phyloP scores from a whole-genome alignment of 78 protist species.

The Thecamonas trahens region DNA sequence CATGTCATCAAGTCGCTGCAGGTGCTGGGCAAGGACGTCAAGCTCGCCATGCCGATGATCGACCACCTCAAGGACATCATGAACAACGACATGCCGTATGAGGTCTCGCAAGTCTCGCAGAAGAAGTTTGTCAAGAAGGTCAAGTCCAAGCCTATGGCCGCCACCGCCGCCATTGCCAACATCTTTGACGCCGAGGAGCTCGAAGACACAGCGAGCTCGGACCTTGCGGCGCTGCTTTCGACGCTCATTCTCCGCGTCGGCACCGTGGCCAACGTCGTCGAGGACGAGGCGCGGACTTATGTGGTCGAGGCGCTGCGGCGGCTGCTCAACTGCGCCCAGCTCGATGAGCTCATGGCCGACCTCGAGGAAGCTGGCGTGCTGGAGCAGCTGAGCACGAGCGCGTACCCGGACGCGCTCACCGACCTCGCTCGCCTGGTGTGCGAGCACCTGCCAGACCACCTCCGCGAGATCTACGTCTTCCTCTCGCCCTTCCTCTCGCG shows the following conservation, averaged over 20 bases:
- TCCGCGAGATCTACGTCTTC: constrained; percentile 17
- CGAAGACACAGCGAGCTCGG: constrained; percentile 14
- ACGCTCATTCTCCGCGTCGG: no score
- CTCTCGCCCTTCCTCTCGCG: constrained; percentile 31
- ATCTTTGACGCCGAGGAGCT: neutral
- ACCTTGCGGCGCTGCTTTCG: constrained; percentile 24
- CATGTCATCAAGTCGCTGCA: constrained; percentile 45
- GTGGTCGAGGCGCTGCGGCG: constrained; percentile 33
- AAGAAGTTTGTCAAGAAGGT: constrained; percentile 29
- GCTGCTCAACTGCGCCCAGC: constrained; percentile 33
- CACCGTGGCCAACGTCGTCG: no score
- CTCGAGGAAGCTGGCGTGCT: constrained; percentile 27
- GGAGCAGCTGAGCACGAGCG: neutral
- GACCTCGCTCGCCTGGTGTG: neutral
- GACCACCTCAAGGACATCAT: constrained; percentile 36
- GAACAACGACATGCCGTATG: constrained; percentile 44
- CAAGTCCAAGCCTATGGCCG: neutral
- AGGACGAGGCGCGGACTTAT: no score
- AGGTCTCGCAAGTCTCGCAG: constrained; percentile 43
- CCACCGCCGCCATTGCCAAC: neutral
- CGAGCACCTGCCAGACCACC: constrained; percentile 31
- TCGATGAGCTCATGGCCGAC: neutral
- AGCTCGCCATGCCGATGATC: constrained; percentile 17
- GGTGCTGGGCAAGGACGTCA: constrained; percentile 40
- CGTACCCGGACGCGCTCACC: neutral